Base-by-base conservation (phyloP, 2,329 filamentous ascomycete species). In the Ophiostoma novo-ulmi region DNA sequence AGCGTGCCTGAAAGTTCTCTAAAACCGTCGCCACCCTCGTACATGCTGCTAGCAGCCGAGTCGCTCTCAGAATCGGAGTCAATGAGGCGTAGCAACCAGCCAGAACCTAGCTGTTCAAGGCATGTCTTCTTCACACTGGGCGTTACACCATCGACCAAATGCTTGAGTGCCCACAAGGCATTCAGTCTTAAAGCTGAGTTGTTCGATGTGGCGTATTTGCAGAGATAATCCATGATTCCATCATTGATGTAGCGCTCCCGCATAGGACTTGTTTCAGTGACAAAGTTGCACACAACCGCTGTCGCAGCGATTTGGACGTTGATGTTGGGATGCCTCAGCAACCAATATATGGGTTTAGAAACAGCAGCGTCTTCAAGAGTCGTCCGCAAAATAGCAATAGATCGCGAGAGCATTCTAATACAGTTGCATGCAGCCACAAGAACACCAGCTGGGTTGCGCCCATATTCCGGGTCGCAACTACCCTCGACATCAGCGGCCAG, bases 121-220 rank as follows among this genome's bases (percentile, higher is more conserved):
- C 92, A 92, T 67, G 87, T 85, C 76, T 90, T 90, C 80, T 95
- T 97, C 74, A 91, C 82, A 14, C 90, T 86, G 64, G 90, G 88
- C 22, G 86, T 85, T 6, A 91, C 87, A 31, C 88, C 89, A 73
- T 91, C 86, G 2, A 97, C 90, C 68, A 97, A 85, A 79, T 98
- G 93, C 78, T 98, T 98, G 71, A 99, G 82, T 6, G 93, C 93
- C 94, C 95, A 99, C 1, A 99, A 81, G 31, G 94, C 93, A 75
- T 95, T 93, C 36, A 96, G 84, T 35, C 93, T 88, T 69, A 98
- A 83, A 66, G 89, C 87, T n/a, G 91, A 86, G 76, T 94, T 91
- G 66, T 86, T 85, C 0, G 92, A 95, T 78, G 91, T 91, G 1
- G 94, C 93, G 77, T 97, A 92, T 75, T 91, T 87, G 76, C 93